Base-by-base conservation (phyloP, 257 asterid species). In the Solanum acaule region DNA sequence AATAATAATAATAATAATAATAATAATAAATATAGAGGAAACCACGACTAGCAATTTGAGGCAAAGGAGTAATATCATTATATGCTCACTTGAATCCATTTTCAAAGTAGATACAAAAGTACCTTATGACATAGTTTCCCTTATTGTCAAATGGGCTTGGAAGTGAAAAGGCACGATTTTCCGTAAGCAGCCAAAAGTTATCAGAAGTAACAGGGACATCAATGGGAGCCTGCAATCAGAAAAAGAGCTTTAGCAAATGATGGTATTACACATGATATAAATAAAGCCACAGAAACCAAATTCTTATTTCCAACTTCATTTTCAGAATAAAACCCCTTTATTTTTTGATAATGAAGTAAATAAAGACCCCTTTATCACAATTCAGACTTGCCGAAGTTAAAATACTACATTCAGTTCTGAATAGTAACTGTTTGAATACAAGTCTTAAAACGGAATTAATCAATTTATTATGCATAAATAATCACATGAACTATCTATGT, bases 121-220 rank as follows among this genome's bases (percentile, higher is more conserved):
- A 97, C 99, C 99, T 97, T 91, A 97, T 94, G 87, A 97, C 98
- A 89, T 94, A 97, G 92, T 97, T 97, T 86, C 98, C 99, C 88
- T 84, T 86, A 93, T 97, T 97, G 89, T 94, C 89, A 88, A 96
- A 96, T 14, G 99, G 99, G 91, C 95, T 95, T 35, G 98, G 99
- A 78, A 95, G 90, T 90, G 98, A 91, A 68, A 95, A 88, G 84
- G 98, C 94, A 86, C 89, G 98, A 23, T 88, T 91, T 90, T 93
- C 67, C 2, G 98, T 93, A 88, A 97, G 99, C 79, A 97, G 92
- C 96, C 95, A 95, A 94, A 97, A 97, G 86, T 94, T 94, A 88
- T 97, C 99, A 70, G 98, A 94, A 90, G 99, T 90, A 90, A 97
- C 99, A 68, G 98, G 98, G 72, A 94, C 94, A 87, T 93, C 93